Evolutionary conservation across 805 yeast genomes (phyloP), one percentile per base, ranked within the genome.

Genomic region (Wickerhamiella nectarea): DNA sequence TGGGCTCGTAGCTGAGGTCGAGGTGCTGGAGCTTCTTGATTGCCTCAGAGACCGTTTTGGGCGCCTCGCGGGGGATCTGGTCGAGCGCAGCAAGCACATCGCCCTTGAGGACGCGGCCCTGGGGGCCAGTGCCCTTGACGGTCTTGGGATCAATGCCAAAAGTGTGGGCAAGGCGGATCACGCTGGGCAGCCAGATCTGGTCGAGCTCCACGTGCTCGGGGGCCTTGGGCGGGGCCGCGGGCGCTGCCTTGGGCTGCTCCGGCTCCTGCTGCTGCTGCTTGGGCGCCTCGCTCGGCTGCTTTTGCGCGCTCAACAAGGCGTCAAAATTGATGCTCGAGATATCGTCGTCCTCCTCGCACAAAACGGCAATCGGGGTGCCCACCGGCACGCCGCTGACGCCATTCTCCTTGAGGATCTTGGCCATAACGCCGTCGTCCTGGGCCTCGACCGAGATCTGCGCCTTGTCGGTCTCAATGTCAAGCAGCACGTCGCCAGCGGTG

Each of bases 371-470:
- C 22, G 94, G 80, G 36, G 71, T 66, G n/a, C 95, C 95, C 8
- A 89, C 97, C 7, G 77, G 74, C 43, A 89, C 67, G 29, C 77
- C 87, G 46, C 75, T 76, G 31, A 75, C 74, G n/a, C 98, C 98
- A 46, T 80, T 77, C 20, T 67, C 69, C 17, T 57, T 53, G 38
- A 74, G 51, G 45, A 91, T 79, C 63, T 84, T 84, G 57, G 86
- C 94, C 59, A 91, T 46, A 22, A 78, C 65, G 44, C 97, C 98
- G 56, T 91, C 97, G 54, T 89, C 98, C 51, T 72, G 84, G 3
- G 95, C 91, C 67, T 89, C 97, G 51, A 87, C 91, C 64, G 89
- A 95, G 87, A 89, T 89, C 54, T 85, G 81, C 35, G 97, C 96
- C 70, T 89, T 89, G 66, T 89, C 98, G 49, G 98, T 91, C 68